These are phyloP conservation scores for Arachis monticola DNA, from an alignment of 331 rosid species.

Conservation along the genomic window DNA sequence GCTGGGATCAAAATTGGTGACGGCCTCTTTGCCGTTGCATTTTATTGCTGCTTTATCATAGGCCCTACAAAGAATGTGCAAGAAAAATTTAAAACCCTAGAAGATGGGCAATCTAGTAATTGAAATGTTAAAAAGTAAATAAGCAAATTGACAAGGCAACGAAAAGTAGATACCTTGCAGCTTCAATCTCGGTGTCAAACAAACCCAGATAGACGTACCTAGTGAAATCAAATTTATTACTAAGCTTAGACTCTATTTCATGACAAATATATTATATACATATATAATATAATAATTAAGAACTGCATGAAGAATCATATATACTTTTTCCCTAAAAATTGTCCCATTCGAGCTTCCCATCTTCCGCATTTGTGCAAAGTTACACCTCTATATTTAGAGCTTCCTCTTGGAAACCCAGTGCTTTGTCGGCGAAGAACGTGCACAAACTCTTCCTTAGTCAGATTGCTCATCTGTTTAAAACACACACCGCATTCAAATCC, in stretches of 20 bases:
- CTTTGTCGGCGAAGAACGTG: slow-evolving; percentile 99
- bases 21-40: slow-evolving; percentile 97
- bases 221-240: slow-evolving; percentile 36
- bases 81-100: slow-evolving; percentile 10
- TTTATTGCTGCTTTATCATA: slow-evolving; percentile 98
- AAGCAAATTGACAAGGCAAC: not conserved
- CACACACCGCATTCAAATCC: not conserved
- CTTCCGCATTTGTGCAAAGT: slow-evolving; percentile 98
- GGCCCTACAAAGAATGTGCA: slow-evolving; percentile 59
- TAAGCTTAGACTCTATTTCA: not conserved
- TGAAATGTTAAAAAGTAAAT: not conserved
- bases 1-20: slow-evolving; percentile 97
- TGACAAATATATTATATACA: not conserved
- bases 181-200: slow-evolving; percentile 94
- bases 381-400: slow-evolving; percentile 99
- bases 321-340: slow-evolving; percentile 97
- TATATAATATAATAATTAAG: not conserved
- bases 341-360: slow-evolving; percentile 99
- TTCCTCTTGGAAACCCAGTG: slow-evolving; percentile 99
- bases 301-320: slow-evolving; percentile 4
- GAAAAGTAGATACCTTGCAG: slow-evolving; percentile 69
- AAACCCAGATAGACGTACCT: slow-evolving; percentile 96
- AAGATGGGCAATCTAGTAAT: slow-evolving; percentile 18
- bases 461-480: slow-evolving; percentile 75
- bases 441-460: slow-evolving; percentile 96